Evolutionary conservation across 1,284 basidiomycete genomes (phyloP).

Genomic region (Trichosporon sp.): DNA sequence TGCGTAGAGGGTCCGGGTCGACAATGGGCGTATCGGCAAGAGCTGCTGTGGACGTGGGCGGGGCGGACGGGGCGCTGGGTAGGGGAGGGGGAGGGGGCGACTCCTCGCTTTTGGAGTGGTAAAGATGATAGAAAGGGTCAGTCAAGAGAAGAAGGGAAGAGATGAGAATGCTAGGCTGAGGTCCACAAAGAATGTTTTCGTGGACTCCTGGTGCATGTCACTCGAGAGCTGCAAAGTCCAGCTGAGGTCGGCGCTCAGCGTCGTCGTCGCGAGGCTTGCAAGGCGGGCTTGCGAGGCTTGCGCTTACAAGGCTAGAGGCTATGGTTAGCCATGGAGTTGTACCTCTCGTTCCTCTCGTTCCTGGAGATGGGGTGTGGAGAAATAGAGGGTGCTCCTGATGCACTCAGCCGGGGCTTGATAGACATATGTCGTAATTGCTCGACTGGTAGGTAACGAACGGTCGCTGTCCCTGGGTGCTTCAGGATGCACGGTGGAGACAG

Average conservation of each 20-base stretch:
- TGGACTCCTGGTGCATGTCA: constrained; percentile 8
- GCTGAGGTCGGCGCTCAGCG: neutral
- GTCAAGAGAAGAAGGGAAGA: neutral
- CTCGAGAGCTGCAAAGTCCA: constrained; percentile 4
- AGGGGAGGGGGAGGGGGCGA: neutral
- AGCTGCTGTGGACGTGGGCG: neutral
- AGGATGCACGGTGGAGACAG: neutral
- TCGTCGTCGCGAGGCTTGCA: constrained; percentile 2
- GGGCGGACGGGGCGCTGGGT: neutral
- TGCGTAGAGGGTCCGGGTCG: constrained; percentile 3
- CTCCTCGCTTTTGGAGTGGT: neutral
- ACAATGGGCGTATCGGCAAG: neutral
- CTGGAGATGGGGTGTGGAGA: constrained; percentile 14
- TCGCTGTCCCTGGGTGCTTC: constrained; percentile 9
- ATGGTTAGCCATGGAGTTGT: constrained; percentile 15
- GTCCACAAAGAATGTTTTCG: constrained; percentile 8
- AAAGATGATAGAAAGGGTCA: neutral
- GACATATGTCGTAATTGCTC: constrained; percentile 13
- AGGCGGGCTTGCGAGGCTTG: too few relatives aligned
- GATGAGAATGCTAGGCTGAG: neutral
- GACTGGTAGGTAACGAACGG: constrained; percentile 1
- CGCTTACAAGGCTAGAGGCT: neutral
- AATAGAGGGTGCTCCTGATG: constrained; percentile 8
- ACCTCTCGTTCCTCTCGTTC: constrained; percentile 15
- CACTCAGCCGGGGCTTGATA: constrained; percentile 5